Evolutionary conservation across 2,329 filamentous ascomycete species (phyloP).

Genomic region (Ramularia collo-cygni): DNA sequence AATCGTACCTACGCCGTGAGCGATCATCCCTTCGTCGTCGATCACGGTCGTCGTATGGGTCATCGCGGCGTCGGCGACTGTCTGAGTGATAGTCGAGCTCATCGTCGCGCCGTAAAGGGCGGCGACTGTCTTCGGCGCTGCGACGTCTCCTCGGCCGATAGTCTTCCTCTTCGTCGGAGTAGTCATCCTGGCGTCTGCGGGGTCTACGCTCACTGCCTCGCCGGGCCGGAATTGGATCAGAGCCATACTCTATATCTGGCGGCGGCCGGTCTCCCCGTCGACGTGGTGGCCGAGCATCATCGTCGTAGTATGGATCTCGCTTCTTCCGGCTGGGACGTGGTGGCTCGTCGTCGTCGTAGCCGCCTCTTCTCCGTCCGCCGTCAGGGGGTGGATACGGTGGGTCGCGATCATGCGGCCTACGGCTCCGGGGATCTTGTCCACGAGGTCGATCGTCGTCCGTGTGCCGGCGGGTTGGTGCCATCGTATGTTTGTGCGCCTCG

Average conservation of each 20-base stretch:
- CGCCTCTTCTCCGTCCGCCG: constrained; percentile 8
- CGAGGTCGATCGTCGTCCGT: constrained; percentile 11
- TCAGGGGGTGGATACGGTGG: constrained; percentile 16
- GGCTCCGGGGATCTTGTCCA: background rate
- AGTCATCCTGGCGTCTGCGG: constrained; percentile 20
- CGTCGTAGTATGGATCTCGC: constrained; percentile 18
- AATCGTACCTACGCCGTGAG: constrained; percentile 16
- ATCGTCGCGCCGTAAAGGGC: constrained; percentile 15
- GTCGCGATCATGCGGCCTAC: constrained; percentile 2
- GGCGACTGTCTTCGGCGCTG: constrained; percentile 16
- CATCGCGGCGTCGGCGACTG: constrained; percentile 14
- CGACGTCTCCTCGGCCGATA: constrained; percentile 14
- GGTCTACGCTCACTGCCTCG: constrained; percentile 21
- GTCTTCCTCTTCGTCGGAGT: constrained; percentile 16
- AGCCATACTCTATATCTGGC: constrained; percentile 23
- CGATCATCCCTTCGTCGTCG: constrained; percentile 7
- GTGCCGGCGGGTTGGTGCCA: constrained; percentile 9
- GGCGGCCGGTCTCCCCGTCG: constrained; percentile 17
- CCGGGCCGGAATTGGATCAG: constrained; percentile 22
- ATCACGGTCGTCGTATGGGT: constrained; percentile 21
- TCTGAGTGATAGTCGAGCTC: constrained; percentile 21
- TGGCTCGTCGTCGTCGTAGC: constrained; percentile 15
- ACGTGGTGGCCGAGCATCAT: constrained; percentile 22
- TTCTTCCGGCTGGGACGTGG: constrained; percentile 9
- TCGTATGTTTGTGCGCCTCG: constrained; percentile 22